These are phyloP conservation scores for Heterobasidion occidentale DNA, from an alignment of 1,284 basidiomycete species.

Conservation along the genomic window DNA sequence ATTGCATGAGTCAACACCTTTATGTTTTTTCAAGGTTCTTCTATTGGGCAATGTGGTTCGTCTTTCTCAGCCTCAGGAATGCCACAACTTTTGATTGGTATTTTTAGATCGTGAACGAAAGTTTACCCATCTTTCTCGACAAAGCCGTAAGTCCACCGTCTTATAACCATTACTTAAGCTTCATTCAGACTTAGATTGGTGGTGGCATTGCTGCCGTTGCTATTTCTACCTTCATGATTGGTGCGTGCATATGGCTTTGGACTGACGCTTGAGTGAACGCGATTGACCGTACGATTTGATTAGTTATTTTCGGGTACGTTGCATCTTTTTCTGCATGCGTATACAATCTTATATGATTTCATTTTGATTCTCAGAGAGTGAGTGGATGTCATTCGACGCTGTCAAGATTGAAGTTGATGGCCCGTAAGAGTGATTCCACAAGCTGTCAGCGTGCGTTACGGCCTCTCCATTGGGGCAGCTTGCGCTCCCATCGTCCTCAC, in stretches of 20 bases:
- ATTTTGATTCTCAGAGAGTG: slow-evolving; percentile 34
- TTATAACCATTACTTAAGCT: slow-evolving; percentile 6
- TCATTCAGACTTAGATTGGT: slow-evolving; percentile 44
- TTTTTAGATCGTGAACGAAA: slow-evolving; percentile 79
- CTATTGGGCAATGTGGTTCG: slow-evolving; percentile 81
- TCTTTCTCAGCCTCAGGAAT: slow-evolving; percentile 8
- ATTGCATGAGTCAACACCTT: not conserved
- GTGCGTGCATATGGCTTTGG: slow-evolving; percentile 28
- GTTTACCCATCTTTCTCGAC: slow-evolving; percentile 91
- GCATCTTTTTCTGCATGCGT: not conserved
- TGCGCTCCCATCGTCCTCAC: slow-evolving; percentile 77
- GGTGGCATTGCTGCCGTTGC: slow-evolving; percentile 81
- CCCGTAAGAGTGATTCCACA: slow-evolving; percentile 76
- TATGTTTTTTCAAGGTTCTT: slow-evolving; percentile 44
- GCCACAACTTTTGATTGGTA: not conserved
- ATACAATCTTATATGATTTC: not conserved
- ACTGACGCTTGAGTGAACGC: not conserved
- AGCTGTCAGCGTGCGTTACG: slow-evolving; percentile 83
- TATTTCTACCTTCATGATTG: slow-evolving; percentile 80
- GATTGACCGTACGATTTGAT: not conserved
- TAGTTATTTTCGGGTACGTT: slow-evolving; percentile 79
- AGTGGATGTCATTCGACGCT: slow-evolving; percentile 9
- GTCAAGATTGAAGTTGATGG: not conserved
- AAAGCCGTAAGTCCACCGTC: slow-evolving; percentile 52
- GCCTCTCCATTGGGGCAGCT: slow-evolving; percentile 80